Evolutionary conservation across 1,284 basidiomycete species (phyloP).

Genomic region (Mycena citricolor): DNA sequence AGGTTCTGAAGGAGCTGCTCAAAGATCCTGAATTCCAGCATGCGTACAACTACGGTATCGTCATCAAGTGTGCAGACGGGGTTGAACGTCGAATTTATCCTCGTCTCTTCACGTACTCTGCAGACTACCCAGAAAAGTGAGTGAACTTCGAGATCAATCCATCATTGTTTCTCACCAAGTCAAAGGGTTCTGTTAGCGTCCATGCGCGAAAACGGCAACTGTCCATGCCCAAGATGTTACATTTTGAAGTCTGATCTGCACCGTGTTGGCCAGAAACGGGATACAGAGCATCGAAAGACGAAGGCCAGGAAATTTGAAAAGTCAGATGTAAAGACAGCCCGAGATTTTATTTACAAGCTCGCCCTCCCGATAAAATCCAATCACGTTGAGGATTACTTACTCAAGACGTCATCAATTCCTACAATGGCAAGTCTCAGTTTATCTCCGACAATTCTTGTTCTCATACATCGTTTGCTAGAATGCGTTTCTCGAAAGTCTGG

Average conservation of each 20-base stretch:
- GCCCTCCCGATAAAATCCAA: neutral
- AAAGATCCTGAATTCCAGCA: conserved; percentile 24
- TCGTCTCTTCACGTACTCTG: conserved; percentile 26
- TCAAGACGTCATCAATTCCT: conserved; percentile 9
- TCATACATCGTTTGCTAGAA: conserved; percentile 27
- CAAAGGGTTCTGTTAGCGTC: conserved; percentile 29
- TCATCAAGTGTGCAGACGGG: conserved; percentile 24
- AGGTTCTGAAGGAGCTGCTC: conserved; percentile 23
- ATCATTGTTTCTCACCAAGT: too few relatives aligned
- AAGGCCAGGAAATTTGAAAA: conserved; percentile 4
- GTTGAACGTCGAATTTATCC: conserved; percentile 23
- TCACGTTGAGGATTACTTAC: conserved; percentile 8
- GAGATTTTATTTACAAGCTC: conserved; percentile 1
- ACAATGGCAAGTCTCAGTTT: conserved; percentile 2
- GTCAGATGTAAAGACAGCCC: neutral
- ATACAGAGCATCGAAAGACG: conserved; percentile 1
- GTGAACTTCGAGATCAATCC: conserved; percentile 8
- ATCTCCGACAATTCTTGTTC: neutral
- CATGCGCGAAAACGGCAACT: conserved; percentile 26
- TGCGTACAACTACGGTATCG: conserved; percentile 25
- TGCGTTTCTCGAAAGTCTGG: conserved; percentile 28
- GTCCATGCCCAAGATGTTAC: conserved; percentile 31
- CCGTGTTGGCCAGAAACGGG: conserved; percentile 11
- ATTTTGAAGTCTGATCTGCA: conserved; percentile 24
- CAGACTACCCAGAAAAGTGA: conserved; percentile 27